A percentile compares a stretch with the other conserved stretches of the same genome.
phyloP scores from a whole-genome alignment of 148 eudicot species.

The Oxyria digyna region DNA sequence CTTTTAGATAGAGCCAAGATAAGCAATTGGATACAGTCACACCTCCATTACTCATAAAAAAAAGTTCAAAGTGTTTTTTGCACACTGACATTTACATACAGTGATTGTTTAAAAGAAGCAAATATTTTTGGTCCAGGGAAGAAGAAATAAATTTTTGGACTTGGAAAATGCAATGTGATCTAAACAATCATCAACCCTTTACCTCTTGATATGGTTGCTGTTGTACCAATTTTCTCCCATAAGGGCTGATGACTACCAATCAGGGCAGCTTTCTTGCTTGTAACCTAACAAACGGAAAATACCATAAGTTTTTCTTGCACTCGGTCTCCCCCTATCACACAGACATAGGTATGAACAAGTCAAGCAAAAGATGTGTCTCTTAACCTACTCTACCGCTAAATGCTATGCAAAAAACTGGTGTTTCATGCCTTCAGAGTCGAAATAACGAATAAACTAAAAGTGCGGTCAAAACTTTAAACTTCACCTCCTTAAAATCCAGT shows the following conservation, averaged over 20 bases:
- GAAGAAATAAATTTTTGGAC: not conserved
- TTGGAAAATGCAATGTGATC: not conserved
- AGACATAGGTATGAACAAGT: not conserved
- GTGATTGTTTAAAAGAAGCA: not conserved
- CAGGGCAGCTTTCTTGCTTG: conserved; percentile 84
- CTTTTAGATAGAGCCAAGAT: not conserved
- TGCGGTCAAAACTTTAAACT: not conserved
- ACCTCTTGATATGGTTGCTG: conserved; percentile 47
- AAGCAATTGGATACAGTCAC: not conserved
- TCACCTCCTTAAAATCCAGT: conserved; percentile 93
- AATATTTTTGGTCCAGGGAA: not conserved
- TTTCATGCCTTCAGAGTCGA: not conserved
- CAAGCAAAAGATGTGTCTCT: not conserved
- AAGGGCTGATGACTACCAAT: conserved; percentile 54
- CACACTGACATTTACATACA: not conserved
- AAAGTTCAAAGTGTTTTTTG: not conserved
- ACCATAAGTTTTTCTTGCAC: conserved; percentile 1
- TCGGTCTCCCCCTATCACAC: not conserved
- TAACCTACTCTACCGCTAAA: not conserved
- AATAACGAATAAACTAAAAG: not conserved
- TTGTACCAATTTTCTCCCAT: conserved; percentile 66
- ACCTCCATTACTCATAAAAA: not conserved
- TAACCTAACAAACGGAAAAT: conserved; percentile 40
- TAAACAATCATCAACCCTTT: not conserved
- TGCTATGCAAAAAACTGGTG: not conserved